Evolutionary conservation across 352 stramenopile species (phyloP).

Genomic region (Blastocystis sp.): DNA sequence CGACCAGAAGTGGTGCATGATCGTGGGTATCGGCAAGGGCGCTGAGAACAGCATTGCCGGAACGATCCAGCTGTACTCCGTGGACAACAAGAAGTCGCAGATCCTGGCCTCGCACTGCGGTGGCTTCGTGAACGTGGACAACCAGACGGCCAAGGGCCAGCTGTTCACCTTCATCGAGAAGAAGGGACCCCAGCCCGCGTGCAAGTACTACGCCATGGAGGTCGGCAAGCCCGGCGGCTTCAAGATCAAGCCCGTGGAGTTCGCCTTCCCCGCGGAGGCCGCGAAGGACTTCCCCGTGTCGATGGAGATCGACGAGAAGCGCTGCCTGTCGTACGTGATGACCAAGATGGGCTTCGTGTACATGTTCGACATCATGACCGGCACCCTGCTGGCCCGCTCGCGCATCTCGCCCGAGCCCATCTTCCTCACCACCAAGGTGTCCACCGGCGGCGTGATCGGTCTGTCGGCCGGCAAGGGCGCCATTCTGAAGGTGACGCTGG

Average conservation of each 20-base stretch:
- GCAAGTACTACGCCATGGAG: constrained; percentile 90
- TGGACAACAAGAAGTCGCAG: constrained; percentile 97
- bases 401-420: constrained; percentile 94
- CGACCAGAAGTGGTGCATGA: constrained; percentile 95
- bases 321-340: constrained; percentile 96
- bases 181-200: constrained; percentile 73
- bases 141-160: constrained; percentile 76
- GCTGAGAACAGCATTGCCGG: constrained; percentile 80
- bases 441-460: constrained; percentile 91
- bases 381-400: constrained; percentile 94
- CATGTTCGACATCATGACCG: constrained; percentile 96
- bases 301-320: constrained; percentile 85
- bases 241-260: constrained; percentile 84
- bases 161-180: constrained; percentile 86
- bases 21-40: constrained; percentile 92
- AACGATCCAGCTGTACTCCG: constrained; percentile 91
- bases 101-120: constrained; percentile 92
- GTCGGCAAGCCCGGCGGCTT: constrained; percentile 92
- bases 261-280: constrained; percentile 91
- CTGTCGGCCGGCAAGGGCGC: constrained; percentile 92
- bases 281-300: constrained; percentile 95
- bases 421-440: constrained; percentile 84
- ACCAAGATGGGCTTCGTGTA: constrained; percentile 99
- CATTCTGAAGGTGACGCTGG: constrained; percentile 92
- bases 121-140: constrained; percentile 88